A percentile compares a stretch with the other conserved stretches of the same genome.
phyloP scores from a whole-genome alignment of 495 filamentous ascomycete genomes.

The Penicillium malachiteum region DNA sequence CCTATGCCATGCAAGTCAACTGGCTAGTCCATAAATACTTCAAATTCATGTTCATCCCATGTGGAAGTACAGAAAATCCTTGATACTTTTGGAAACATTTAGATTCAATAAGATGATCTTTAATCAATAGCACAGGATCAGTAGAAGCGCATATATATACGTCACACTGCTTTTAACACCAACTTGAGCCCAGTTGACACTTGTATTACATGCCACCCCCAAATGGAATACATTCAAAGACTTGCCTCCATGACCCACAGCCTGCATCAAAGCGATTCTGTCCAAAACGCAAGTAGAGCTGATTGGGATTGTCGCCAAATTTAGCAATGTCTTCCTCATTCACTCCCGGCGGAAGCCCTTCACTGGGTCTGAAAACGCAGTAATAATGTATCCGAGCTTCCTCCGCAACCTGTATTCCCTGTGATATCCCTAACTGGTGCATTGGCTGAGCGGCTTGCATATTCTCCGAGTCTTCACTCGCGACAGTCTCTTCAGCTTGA shows the following conservation, averaged over 20 bases:
- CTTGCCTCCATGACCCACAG: constrained; percentile 16
- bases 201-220: constrained; percentile 3
- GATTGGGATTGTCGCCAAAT: constrained; percentile 16
- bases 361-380: constrained; percentile 21
- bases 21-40: no score
- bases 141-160: no score
- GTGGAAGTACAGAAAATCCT: no score
- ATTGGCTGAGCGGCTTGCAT: not conserved
- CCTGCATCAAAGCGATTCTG: constrained; percentile 18
- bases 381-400: constrained; percentile 31
- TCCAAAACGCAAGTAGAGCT: constrained; percentile 21
- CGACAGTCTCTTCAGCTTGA: not conserved
- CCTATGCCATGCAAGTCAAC: no score
- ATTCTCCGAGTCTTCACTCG: not conserved
- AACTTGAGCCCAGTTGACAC: no score
- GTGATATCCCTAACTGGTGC: not conserved
- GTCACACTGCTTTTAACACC: no score
- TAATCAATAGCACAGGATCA: no score
- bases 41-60: no score
- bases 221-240: constrained; percentile 20
- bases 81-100: no score
- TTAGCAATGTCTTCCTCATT: constrained; percentile 16
- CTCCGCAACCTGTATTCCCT: constrained; percentile 20
- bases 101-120: no score
- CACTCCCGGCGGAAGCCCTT: constrained; percentile 19